These are phyloP conservation scores for Trifolium subterraneum DNA, from an alignment of 306 rosid genomes.

Conservation along the genomic window DNA sequence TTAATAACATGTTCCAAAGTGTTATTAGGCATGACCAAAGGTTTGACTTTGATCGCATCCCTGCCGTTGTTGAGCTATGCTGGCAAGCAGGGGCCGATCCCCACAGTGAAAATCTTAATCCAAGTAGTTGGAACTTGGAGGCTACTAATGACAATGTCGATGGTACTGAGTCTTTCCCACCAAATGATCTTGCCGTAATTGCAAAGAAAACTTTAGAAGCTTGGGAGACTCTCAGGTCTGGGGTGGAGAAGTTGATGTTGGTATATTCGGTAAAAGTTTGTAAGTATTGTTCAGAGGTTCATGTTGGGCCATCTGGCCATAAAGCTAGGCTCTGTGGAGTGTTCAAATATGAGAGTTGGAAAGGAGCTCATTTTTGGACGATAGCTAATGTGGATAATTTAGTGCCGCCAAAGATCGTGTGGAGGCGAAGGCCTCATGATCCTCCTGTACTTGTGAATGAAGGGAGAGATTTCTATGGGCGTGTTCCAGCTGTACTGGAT, in stretches of 20 bases:
- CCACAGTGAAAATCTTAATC: conserved; percentile 39
- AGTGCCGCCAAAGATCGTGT: conserved; percentile 77
- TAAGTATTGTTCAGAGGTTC: conserved; percentile 85
- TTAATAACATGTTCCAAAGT: conserved; percentile 69
- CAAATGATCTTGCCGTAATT: conserved; percentile 49
- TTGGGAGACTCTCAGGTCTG: conserved; percentile 78
- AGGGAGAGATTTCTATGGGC: conserved; percentile 74
- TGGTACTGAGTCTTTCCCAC: conserved; percentile 50
- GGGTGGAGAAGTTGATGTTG: conserved; percentile 71
- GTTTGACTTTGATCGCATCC: conserved; percentile 82
- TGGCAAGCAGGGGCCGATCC: conserved; percentile 84
- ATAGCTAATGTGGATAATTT: conserved; percentile 76
- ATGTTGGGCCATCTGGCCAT: conserved; percentile 90
- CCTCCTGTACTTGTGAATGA: conserved; percentile 76
- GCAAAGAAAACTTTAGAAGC: conserved; percentile 68
- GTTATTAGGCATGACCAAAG: conserved; percentile 74
- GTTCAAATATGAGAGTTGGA: conserved; percentile 81
- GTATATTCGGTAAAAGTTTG: conserved; percentile 86
- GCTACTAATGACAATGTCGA: conserved; percentile 37
- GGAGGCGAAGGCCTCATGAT: conserved; percentile 79
- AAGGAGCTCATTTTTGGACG: conserved; percentile 82
- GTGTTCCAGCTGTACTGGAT: conserved; percentile 78
- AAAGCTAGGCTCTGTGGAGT: conserved; percentile 83
- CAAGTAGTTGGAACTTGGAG: conserved; percentile 49
- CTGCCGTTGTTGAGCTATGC: conserved; percentile 87